Conservation (phyloP, 2,329 filamentous ascomycete species). For the Aciculosporium take region DNA sequence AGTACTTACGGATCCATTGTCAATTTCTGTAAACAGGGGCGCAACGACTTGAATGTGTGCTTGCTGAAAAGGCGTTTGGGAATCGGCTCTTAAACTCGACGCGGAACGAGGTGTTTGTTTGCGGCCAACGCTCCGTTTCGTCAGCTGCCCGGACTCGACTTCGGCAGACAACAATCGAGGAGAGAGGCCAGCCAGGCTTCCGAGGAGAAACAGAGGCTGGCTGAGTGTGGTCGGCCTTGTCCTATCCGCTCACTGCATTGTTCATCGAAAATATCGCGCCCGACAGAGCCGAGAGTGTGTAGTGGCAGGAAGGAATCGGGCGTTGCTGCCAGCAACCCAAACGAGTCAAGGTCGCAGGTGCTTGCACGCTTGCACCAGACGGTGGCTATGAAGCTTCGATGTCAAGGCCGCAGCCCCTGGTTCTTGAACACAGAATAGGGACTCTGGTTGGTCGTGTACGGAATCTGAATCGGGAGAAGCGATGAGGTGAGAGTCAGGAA, state of each 20-base stretch:
- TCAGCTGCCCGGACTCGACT: background rate
- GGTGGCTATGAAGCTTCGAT: background rate
- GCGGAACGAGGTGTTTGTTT: background rate
- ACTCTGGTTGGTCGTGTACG: no score
- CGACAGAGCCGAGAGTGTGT: background rate
- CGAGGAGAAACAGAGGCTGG: background rate
- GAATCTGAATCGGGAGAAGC: no score
- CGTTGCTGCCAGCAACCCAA: background rate
- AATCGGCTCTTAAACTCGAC: background rate
- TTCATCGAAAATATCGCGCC: background rate
- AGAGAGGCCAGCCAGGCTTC: background rate
- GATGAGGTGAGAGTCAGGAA: background rate
- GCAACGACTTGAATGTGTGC: background rate
- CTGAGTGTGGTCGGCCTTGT: background rate
- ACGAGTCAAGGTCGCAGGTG: background rate
- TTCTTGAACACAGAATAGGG: no score
- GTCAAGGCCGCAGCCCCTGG: background rate
- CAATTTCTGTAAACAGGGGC: background rate
- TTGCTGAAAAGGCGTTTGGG: background rate
- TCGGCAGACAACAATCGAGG: background rate
- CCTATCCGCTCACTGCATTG: background rate
- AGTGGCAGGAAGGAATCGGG: background rate
- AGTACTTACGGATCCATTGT: slow-evolving; percentile 2
- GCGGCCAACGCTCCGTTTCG: background rate
- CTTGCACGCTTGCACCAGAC: background rate